Evolutionary conservation across 306 rosid species (phyloP).

Genomic region (Acacia confusa): DNA sequence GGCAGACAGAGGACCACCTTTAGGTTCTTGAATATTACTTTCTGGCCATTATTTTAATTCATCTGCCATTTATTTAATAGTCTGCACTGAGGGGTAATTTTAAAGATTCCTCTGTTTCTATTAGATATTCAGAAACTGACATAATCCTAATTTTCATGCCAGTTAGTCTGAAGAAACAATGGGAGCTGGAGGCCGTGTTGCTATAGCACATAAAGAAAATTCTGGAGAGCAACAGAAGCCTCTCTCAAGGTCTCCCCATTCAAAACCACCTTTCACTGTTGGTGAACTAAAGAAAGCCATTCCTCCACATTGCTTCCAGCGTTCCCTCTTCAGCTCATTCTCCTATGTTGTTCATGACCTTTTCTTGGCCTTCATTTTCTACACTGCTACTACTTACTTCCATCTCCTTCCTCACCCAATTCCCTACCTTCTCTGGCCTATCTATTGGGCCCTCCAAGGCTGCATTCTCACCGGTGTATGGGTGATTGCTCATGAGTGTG

Average conservation of each 20-base stretch:
- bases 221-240: conserved; percentile 9
- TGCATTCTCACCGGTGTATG: conserved; percentile 62
- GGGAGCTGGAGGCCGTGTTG: conserved; percentile 30
- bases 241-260: conserved; percentile 48
- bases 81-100: not conserved
- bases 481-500: conserved; percentile 88
- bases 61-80: conserved; percentile 13
- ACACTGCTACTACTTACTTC: conserved; percentile 50
- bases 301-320: conserved; percentile 70
- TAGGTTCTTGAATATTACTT: not conserved
- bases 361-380: conserved; percentile 27
- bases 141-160: conserved; percentile 17
- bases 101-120: conserved; percentile 6
- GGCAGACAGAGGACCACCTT: conserved; percentile 18
- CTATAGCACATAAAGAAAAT: not conserved
- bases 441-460: conserved; percentile 69
- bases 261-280: conserved; percentile 65
- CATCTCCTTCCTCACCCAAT: conserved; percentile 51
- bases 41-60: conserved; percentile 4
- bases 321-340: conserved; percentile 60
- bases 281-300: conserved; percentile 67
- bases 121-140: conserved; percentile 1
- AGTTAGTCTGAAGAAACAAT: conserved; percentile 22
- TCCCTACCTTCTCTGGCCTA: conserved; percentile 56
- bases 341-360: conserved; percentile 54